Percentiles rank a stretch among this genome's conserved stretches.
phyloP scores from a whole-genome alignment of 495 filamentous ascomycete genomes.

The Podospora conica region DNA sequence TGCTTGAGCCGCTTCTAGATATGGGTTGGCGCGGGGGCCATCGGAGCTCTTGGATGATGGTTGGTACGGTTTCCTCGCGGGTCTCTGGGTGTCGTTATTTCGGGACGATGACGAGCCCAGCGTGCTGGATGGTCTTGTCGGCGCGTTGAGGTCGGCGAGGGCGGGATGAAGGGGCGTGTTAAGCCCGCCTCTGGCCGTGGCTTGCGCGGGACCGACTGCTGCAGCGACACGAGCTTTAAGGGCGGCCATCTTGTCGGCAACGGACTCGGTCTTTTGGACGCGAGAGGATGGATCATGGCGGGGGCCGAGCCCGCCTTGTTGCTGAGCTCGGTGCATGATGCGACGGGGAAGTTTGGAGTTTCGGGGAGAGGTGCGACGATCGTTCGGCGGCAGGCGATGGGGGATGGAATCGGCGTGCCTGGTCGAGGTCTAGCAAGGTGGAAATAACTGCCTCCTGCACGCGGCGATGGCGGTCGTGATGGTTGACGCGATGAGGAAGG shows the following conservation, averaged over 20 bases:
- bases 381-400: neutral
- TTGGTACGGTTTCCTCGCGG: conserved; percentile 35
- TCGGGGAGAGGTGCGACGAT: neutral
- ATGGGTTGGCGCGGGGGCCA: conserved; percentile 62
- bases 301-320: conserved; percentile 43
- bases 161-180: conserved; percentile 89
- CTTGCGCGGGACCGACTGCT: conserved; percentile 55
- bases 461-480: neutral
- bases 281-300: conserved; percentile 46
- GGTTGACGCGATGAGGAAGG: neutral
- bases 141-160: conserved; percentile 65
- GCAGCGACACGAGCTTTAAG: conserved; percentile 79
- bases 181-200: conserved; percentile 63
- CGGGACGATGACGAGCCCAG: conserved; percentile 16
- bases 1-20: conserved; percentile 69
- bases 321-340: conserved; percentile 41
- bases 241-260: conserved; percentile 53
- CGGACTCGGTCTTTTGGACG: conserved; percentile 47
- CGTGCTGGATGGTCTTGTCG: conserved; percentile 42
- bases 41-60: conserved; percentile 24
- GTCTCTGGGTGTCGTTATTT: conserved; percentile 16
- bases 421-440: neutral
- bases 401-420: neutral
- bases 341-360: neutral
- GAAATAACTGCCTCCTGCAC: neutral